Percentiles rank a stretch among this genome's conserved stretches.
Evolutionary conservation across 225 moss, liverwort and hornwort genomes (phyloP).

Genomic region (Physcomitrellopsis africana): DNA sequence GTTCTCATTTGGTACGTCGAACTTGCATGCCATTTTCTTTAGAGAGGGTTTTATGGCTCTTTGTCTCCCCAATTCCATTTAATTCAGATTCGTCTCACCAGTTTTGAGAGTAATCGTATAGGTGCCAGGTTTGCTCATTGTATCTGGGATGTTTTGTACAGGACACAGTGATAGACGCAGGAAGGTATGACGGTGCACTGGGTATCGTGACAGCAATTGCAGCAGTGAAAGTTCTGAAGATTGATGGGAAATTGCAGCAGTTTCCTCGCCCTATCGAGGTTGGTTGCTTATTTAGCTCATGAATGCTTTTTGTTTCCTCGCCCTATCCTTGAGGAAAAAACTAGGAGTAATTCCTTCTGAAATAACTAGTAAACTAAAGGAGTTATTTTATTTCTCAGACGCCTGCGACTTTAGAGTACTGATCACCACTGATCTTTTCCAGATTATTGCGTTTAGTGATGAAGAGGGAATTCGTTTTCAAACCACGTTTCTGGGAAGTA

Average conservation of each 20-base stretch:
- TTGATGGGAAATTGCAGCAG: conserved; percentile 65
- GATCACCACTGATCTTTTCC: conserved; percentile 49
- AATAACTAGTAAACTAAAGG: no score
- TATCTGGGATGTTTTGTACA: conserved; percentile 39
- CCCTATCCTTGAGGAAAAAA: no score
- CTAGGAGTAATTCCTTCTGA: no score
- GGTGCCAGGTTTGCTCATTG: neutral
- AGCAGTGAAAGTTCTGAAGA: conserved; percentile 76
- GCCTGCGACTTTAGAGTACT: conserved; percentile 10
- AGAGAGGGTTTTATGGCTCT: neutral
- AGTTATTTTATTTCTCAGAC: no score
- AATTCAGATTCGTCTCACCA: neutral
- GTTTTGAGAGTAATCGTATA: neutral
- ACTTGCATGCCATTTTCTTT: neutral
- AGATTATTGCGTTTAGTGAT: conserved; percentile 99
- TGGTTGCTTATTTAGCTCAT: conserved; percentile 21
- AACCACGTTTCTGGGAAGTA: conserved; percentile 95
- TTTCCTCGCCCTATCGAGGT: conserved; percentile 99
- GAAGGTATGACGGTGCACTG: conserved; percentile 80
- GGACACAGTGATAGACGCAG: conserved; percentile 96
- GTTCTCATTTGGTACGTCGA: conserved; percentile 82
- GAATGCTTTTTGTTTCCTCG: no score
- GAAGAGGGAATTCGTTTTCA: conserved; percentile 99
- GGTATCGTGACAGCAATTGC: conserved; percentile 84
- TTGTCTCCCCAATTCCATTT: neutral